Evolutionary conservation across 345 rosid genomes (phyloP), one percentile per base, ranked within the genome.

Genomic region (Turritis glabra): DNA sequence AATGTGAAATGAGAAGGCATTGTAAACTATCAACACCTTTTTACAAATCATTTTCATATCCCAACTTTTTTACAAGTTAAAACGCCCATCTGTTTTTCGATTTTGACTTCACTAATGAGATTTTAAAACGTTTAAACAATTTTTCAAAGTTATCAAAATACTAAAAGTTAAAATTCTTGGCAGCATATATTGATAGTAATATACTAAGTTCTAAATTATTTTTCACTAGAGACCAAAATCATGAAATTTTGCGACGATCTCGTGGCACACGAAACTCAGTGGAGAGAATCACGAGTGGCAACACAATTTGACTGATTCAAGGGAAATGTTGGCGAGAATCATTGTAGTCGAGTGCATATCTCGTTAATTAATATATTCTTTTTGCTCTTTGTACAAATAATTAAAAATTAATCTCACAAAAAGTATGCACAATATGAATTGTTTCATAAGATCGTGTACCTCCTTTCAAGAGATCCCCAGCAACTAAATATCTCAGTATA

Each of bases 251-350:
- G 67, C 30, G 63, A 56, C 35, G 60, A 71, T 77, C 54, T 56
- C 29, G 38, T 71, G 68, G 60, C 68, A 71, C 69, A 19, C 64
- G 25, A 57, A 43, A 62, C 59, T 76, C 41, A 62, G 80, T 77
- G 77, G 80, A 48, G 69, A 25, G 60, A 66, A 72, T 77, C 77
- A 72, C 72, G 63, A 72, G 73, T 72, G 77, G 80, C 73, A 77
- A 65, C 57, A 72, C 8, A 66, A 41, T 58, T 57, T 51, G 62
- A 58, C 60, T 55, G 64, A 77, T 71, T 64, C 60, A 50, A 65
- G 80, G 80, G 48, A 77, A 40, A 50, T 77, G 80, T 77, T 65
- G 62, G 41, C 43, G 56, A 33, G 47, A 71, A 70, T 64, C 67
- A 55, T 77, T 70, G 3, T 33, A 18, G 23, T 30, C 13, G 15